Evolutionary conservation across 805 yeast species (phyloP), one percentile per base, ranked within the genome.

Genomic region (Kluyveromyces siamensis): DNA sequence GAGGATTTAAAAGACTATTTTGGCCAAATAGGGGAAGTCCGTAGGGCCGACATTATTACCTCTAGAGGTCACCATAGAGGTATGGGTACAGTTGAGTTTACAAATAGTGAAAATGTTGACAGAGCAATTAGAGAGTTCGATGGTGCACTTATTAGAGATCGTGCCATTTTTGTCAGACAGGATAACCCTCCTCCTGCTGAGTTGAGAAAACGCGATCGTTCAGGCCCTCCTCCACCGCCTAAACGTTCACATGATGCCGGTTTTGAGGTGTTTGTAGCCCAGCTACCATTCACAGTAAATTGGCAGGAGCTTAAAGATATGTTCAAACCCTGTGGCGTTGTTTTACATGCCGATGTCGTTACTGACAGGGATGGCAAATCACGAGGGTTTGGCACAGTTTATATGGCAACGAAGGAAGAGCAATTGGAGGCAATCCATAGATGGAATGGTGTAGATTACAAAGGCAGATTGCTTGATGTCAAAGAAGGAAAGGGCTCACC

Each of bases 241-340:
- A 46, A 45, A 48, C 37, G 41, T 44, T 9, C 45, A 2, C 45
- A 43, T 27, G 45, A 43, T 33, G 39, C 35, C 8, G 52, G 50
- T 2, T 65, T 50, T 55, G 90, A 85, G 63, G 73, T 88, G 39
- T 87, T 84, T 65, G 80, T 87, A 40, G 87, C 87, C 33, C 87
- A 90, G 64, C 70, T 90, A 53, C 96, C 98, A 17, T 88, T 75
- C 69, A 76, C 84, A n/a, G 72, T 79, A 40, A 80, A 77, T 54
- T 87, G 96, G 95, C 88, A 84, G 63, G 85, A 84, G 44, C 73
- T 90, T 57, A 87, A 89, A 64, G 96, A 89, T 61, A 69, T 89
- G 59, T 87, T 90, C 76, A 76, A 85, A 56, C 76, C 74, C 43
- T 82, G 78, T 51, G 97, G 96, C 30, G 76, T 72, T 46, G 86